phyloP scores from a whole-genome alignment of 2,329 filamentous ascomycete genomes.

The Paracorniculantispora psalliotae region DNA sequence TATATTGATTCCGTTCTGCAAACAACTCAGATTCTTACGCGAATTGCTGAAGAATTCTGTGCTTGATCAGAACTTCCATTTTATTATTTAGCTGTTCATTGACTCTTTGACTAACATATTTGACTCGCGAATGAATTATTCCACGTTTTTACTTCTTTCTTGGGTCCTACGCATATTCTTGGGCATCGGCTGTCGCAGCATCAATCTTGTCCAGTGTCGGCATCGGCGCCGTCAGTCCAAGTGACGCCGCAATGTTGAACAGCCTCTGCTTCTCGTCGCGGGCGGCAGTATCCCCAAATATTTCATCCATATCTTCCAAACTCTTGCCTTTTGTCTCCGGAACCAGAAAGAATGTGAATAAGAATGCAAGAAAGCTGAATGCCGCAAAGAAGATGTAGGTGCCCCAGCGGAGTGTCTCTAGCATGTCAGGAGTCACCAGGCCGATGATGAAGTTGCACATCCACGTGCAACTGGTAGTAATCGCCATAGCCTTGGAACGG shows the following conservation, averaged over 20 bases:
- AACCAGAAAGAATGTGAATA: constrained; percentile 51
- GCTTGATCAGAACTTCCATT: background rate
- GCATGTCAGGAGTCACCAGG: constrained; percentile 39
- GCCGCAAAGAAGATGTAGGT: constrained; percentile 58
- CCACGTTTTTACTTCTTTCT: background rate
- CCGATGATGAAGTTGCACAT: constrained; percentile 34
- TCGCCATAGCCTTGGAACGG: constrained; percentile 55
- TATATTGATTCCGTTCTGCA: constrained; percentile 37
- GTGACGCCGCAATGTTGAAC: constrained; percentile 22
- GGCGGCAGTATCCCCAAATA: constrained; percentile 36
- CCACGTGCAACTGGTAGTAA: constrained; percentile 47
- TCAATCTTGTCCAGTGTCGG: constrained; percentile 18
- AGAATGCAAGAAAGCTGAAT: constrained; percentile 44
- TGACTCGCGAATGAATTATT: background rate
- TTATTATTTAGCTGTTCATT: too few relatives aligned
- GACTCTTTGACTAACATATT: too few relatives aligned
- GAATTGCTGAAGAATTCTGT: constrained; percentile 27
- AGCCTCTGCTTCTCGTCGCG: constrained; percentile 30
- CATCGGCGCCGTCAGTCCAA: constrained; percentile 22
- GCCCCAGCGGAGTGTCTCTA: constrained; percentile 46
- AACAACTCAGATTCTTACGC: constrained; percentile 25
- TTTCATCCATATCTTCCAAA: constrained; percentile 52
- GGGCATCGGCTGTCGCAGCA: background rate
- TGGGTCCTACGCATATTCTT: background rate
- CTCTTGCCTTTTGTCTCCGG: constrained; percentile 54